Evolutionary conservation across 1,139 yeast genomes (phyloP), one percentile per base, ranked within the genome.

Genomic region (Geotrichum europaeum): DNA sequence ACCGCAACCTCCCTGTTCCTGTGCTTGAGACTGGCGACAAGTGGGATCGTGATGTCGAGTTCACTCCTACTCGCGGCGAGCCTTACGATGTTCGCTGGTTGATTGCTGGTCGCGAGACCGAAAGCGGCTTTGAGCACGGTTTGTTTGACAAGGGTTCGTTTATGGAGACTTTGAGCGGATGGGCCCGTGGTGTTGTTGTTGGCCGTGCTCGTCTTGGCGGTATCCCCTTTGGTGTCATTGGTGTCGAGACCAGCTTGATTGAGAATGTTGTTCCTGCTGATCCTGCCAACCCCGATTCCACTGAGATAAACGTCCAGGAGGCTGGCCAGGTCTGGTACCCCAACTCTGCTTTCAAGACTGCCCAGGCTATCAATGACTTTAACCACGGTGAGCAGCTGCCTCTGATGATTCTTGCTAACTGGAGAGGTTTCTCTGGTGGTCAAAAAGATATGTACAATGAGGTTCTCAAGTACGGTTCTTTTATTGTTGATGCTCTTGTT

Each of bases 381-480:
- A 94, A 94, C 81, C 81, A 90, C 73, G 99, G 99, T 81, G 99
- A 94, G 77, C 95, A 91, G 76, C 82, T 94, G 71, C 99, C 99
- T 65, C 82, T 94, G 76, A 90, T 94, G 96, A 91, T 94, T 68
- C 79, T 94, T 70, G 99, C 99, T 62, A 94, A 94, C 83, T 94
- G 99, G 99, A 88, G 99, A 85, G 99, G 99, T 72, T 94, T 94
- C 84, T 91, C 97, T 67, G 99, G 99, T 81, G 99, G 99, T 76
- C 99, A 95, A 81, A 88, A 97, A 75, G 99, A 94, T 77, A 94
- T 94, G 99, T 95, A 88, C 83, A 90, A 92, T 72, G 99, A 94
- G 78, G 96, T 94, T 58, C 85, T 94, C 78, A 94, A 94, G 77
- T 94, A 89, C 73, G 99, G 99, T 73, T 86, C 98, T 4, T 91